These are phyloP conservation scores for Termitomyces sp. DNA, from an alignment of 768 basidiomycete species.

Conservation along the genomic window DNA sequence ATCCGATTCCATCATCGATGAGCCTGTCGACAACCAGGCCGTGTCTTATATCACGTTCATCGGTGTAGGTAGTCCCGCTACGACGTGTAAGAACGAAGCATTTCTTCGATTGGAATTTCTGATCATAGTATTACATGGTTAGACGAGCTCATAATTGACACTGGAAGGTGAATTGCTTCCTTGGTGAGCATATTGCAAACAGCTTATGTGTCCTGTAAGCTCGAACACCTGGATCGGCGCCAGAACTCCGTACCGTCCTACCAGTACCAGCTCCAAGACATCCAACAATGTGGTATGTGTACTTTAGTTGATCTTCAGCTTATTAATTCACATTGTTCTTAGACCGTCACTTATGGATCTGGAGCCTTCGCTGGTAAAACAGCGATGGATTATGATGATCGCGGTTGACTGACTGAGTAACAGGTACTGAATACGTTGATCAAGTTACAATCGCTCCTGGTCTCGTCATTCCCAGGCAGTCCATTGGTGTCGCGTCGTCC, in stretches of 20 bases:
- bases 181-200: background rate
- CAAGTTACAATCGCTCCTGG: constrained; percentile 45
- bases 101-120: background rate
- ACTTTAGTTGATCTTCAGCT: background rate
- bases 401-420: background rate
- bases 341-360: constrained; percentile 56
- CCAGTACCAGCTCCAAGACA: constrained; percentile 46
- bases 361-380: constrained; percentile 50
- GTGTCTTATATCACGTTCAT: constrained; percentile 42
- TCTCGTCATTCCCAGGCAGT: constrained; percentile 49
- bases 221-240: constrained; percentile 74
- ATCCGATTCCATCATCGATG: constrained; percentile 31
- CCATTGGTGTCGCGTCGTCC: constrained; percentile 57
- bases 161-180: constrained; percentile 36
- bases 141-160: constrained; percentile 58
- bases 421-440: constrained; percentile 46
- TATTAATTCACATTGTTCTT: background rate
- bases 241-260: constrained; percentile 34
- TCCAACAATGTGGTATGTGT: constrained; percentile 40
- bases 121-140: background rate
- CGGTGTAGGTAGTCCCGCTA: constrained; percentile 50
- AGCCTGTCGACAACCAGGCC: constrained; percentile 29
- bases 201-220: constrained; percentile 21
- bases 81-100: constrained; percentile 32
- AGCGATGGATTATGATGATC: background rate